Percentiles rank a stretch among this genome's conserved stretches.
Evolutionary conservation across 2,329 filamentous ascomycete genomes (phyloP).

Genomic region (Parastagonospora avenae): DNA sequence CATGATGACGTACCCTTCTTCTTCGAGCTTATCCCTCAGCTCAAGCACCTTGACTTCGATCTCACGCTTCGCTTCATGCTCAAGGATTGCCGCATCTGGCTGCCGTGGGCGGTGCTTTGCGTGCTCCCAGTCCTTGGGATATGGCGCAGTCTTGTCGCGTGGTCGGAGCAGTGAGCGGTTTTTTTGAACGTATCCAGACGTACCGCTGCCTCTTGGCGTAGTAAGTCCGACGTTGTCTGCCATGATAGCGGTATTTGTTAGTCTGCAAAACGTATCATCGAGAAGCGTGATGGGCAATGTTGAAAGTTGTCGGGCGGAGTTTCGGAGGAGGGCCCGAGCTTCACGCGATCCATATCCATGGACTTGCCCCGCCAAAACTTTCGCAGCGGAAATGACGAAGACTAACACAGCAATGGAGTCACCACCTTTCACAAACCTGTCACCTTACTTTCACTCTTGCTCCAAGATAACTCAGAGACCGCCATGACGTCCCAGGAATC

Average conservation of each 20-base stretch:
- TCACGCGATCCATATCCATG: slow-evolving; percentile 2
- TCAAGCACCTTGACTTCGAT: slow-evolving; percentile 95
- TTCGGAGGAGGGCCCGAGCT: slow-evolving; percentile 32
- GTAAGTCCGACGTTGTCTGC: slow-evolving; percentile 96
- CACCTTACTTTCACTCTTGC: not conserved
- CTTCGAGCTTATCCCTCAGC: slow-evolving; percentile 86
- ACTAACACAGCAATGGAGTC: slow-evolving; percentile 34
- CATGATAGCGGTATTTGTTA: slow-evolving; percentile 59
- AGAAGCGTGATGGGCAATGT: slow-evolving; percentile 1
- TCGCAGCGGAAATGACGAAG: slow-evolving; percentile 18
- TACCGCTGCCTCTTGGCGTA: slow-evolving; percentile 92
- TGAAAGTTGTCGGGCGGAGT: slow-evolving; percentile 19
- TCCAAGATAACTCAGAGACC: not conserved
- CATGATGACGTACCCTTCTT: slow-evolving; percentile 68
- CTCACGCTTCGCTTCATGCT: slow-evolving; percentile 89
- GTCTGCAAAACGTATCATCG: not conserved
- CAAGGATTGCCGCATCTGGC: slow-evolving; percentile 89
- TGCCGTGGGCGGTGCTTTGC: slow-evolving; percentile 78
- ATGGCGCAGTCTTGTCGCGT: slow-evolving; percentile 79
- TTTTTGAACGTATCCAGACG: slow-evolving; percentile 95
- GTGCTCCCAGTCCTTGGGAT: slow-evolving; percentile 71
- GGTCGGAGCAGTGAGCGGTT: slow-evolving; percentile 88
- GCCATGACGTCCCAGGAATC: slow-evolving; percentile 25
- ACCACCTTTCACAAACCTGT: slow-evolving; percentile 4
- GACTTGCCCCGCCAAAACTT: slow-evolving; percentile 37